A percentile compares a stretch with the other conserved stretches of the same genome.
Conservation (phyloP, 2,329 filamentous ascomycete species). For the Aspergillus nomiae region DNA sequence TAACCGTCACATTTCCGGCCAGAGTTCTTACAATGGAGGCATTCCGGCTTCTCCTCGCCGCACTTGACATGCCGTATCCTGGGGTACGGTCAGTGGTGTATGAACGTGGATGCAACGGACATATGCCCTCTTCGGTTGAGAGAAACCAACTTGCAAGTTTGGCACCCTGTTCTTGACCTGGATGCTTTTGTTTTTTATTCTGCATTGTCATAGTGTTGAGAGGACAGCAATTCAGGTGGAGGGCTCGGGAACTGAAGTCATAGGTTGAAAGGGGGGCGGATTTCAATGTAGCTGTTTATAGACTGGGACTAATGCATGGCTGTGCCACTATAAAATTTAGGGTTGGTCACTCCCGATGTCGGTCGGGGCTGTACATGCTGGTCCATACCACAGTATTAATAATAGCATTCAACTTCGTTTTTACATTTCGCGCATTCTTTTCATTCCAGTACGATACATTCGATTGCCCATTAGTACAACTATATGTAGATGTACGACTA, state of each 20-base stretch:
- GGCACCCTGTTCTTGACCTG: slow-evolving; percentile 42
- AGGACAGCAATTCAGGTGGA: background rate
- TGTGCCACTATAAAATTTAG: background rate
- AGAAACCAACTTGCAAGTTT: slow-evolving; percentile 55
- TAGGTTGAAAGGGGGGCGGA: background rate
- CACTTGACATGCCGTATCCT: slow-evolving; percentile 61
- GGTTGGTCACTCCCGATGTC: background rate
- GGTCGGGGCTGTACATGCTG: background rate
- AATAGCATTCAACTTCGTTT: background rate
- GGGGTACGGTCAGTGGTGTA: background rate
- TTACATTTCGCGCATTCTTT: background rate
- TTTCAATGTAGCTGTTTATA: background rate
- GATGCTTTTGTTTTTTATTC: background rate
- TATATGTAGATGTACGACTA: slow-evolving; percentile 3
- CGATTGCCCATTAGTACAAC: background rate
- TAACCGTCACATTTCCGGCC: slow-evolving; percentile 58
- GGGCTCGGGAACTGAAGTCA: background rate
- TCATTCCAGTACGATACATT: background rate
- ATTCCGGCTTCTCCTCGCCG: slow-evolving; percentile 57
- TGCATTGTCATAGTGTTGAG: background rate
- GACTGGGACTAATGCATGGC: background rate
- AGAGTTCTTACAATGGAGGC: slow-evolving; percentile 56
- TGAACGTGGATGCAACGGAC: background rate
- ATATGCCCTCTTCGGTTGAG: background rate
- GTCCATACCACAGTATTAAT: background rate